These are phyloP conservation scores for Ceratocystis diversiconidia DNA, from an alignment of 2,329 filamentous ascomycete genomes.

Conservation along the genomic window DNA sequence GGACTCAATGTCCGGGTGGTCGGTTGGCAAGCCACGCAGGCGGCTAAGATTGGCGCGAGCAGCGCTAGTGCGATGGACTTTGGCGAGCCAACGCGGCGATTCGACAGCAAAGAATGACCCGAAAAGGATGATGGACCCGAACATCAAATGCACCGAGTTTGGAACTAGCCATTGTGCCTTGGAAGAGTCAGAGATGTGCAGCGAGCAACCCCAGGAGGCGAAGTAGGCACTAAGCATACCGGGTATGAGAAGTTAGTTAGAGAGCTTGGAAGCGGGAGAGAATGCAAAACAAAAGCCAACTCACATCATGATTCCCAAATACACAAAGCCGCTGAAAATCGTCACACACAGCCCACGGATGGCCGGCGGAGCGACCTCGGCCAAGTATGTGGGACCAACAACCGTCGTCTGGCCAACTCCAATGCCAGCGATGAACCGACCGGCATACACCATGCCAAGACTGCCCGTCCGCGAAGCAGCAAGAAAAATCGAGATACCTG, in stretches of 20 bases:
- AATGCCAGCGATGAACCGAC: constrained; percentile 50
- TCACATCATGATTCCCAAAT: constrained; percentile 56
- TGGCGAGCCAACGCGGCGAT: constrained; percentile 57
- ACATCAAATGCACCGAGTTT: constrained; percentile 63
- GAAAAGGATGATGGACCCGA: constrained; percentile 55
- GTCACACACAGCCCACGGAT: constrained; percentile 60
- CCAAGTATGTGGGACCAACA: constrained; percentile 57
- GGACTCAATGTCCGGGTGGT: constrained; percentile 41
- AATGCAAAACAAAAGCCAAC: not conserved
- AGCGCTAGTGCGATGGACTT: constrained; percentile 44
- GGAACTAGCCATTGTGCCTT: constrained; percentile 49
- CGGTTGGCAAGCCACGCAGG: constrained; percentile 50
- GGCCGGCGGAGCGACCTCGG: constrained; percentile 55
- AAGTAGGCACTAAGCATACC: constrained; percentile 46
- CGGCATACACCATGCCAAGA: constrained; percentile 46
- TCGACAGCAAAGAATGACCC: constrained; percentile 56
- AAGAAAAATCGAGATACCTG: constrained; percentile 46
- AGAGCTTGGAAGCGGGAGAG: not conserved
- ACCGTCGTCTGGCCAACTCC: constrained; percentile 55
- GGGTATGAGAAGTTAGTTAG: not conserved
- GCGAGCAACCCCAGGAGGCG: constrained; percentile 47
- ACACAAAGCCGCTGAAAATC: constrained; percentile 42
- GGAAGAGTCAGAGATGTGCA: constrained; percentile 35
- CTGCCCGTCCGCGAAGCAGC: constrained; percentile 35
- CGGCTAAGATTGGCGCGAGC: constrained; percentile 41